Conservation (phyloP, 1,139 yeast genomes). For the Candida albicans region DNA sequence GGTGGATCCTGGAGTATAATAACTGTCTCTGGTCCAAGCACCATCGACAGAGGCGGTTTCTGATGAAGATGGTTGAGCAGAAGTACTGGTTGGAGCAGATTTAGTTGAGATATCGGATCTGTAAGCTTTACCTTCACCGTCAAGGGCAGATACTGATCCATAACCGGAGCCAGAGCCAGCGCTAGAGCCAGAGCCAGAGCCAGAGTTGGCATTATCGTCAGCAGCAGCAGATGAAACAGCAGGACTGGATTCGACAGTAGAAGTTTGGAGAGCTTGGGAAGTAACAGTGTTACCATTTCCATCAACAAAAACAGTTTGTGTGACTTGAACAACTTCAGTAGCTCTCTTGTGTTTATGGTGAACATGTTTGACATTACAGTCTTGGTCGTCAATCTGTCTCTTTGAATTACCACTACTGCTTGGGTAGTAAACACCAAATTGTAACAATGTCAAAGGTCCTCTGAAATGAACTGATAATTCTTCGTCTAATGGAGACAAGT, state of each 20-base stretch:
- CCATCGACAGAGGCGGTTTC: constrained; percentile 38
- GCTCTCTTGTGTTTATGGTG: constrained; percentile 69
- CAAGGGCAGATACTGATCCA: constrained; percentile 2
- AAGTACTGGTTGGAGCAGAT: constrained; percentile 26
- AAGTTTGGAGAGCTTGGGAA: constrained; percentile 22
- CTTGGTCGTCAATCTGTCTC: constrained; percentile 30
- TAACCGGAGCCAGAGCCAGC: not conserved
- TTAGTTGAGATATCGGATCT: constrained; percentile 22
- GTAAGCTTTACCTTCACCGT: constrained; percentile 13
- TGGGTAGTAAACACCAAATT: constrained; percentile 65
- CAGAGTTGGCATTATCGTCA: constrained; percentile 21
- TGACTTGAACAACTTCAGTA: constrained; percentile 64
- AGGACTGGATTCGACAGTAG: constrained; percentile 12
- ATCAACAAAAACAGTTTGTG: constrained; percentile 71
- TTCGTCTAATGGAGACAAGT: constrained; percentile 65
- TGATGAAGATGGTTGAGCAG: constrained; percentile 31
- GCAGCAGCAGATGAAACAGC: constrained; percentile 14
- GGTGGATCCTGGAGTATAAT: constrained; percentile 60
- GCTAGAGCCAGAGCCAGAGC: constrained; percentile 31
- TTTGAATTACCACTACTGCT: constrained; percentile 35
- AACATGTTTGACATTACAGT: constrained; percentile 41
- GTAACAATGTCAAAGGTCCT: constrained; percentile 66
- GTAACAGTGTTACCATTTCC: constrained; percentile 53
- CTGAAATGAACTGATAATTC: constrained; percentile 79
- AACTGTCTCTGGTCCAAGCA: constrained; percentile 75